Conservation (phyloP, 83 land plant species). For the Diphasiastrum complanatum region DNA sequence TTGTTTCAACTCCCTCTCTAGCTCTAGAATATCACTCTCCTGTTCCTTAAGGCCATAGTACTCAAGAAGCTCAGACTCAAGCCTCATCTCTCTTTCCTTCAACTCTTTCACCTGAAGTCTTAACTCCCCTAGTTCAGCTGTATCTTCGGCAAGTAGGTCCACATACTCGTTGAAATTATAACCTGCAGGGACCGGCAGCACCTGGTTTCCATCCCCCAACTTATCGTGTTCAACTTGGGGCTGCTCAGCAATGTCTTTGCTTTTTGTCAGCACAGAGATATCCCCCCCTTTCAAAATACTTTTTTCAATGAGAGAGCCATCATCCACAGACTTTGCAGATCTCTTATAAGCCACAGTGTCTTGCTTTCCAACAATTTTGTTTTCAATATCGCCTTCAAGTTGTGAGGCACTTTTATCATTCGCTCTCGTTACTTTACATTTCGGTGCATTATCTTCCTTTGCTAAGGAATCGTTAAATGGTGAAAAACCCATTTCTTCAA, state of each 20-base stretch:
- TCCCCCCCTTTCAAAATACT: too few relatives aligned
- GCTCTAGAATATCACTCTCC: conserved; percentile 50
- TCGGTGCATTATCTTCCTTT: conserved; percentile 8
- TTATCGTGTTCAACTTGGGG: background rate
- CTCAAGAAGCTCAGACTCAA: conserved; percentile 85
- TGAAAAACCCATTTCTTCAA: conserved; percentile 52
- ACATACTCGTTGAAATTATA: conserved; percentile 16
- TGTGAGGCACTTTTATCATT: too few relatives aligned
- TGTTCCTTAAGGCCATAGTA: conserved; percentile 91
- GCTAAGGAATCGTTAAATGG: conserved; percentile 34
- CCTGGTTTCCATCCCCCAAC: background rate
- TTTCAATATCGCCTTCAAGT: too few relatives aligned
- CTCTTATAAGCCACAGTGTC: too few relatives aligned
- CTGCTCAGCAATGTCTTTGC: background rate
- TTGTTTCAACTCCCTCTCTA: conserved; percentile 70
- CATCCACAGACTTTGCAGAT: too few relatives aligned
- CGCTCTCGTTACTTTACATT: conserved; percentile 19
- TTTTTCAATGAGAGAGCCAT: too few relatives aligned
- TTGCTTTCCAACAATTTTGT: too few relatives aligned
- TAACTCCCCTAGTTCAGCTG: conserved; percentile 52
- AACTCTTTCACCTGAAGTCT: conserved; percentile 60
- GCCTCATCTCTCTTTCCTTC: conserved; percentile 72
- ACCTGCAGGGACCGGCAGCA: too few relatives aligned
- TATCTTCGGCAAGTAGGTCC: conserved; percentile 25
- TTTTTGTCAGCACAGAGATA: too few relatives aligned